These are phyloP conservation scores for Diplosphaera chodatii DNA, from an alignment of 139 green algal genomes.

Conservation along the genomic window DNA sequence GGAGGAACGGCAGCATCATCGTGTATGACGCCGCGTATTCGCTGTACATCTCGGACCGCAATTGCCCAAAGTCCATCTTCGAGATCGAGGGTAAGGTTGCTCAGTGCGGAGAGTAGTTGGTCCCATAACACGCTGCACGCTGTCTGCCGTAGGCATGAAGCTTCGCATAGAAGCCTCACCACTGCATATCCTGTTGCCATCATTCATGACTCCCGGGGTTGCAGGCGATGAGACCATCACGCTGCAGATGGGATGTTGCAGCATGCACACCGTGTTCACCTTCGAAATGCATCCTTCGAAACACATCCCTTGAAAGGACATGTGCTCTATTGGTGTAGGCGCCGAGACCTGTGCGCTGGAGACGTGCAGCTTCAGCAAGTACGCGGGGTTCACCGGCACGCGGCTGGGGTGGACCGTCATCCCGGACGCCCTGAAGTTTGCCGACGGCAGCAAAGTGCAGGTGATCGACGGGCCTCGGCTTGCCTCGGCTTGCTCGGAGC, in stretches of 20 bases:
- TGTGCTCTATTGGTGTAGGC: slow-evolving; percentile 24
- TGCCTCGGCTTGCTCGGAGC: too few species aligned
- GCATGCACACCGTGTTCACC: too few species aligned
- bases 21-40: slow-evolving; percentile 98
- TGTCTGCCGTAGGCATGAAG: too few species aligned
- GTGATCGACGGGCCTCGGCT: too few species aligned
- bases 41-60: slow-evolving; percentile 88
- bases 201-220: too few species aligned
- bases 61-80: slow-evolving; percentile 94
- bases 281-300: too few species aligned
- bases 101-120: too few species aligned
- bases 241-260: too few species aligned
- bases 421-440: slow-evolving; percentile 67
- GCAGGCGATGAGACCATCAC: too few species aligned
- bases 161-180: too few species aligned
- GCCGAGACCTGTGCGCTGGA: slow-evolving; percentile 87
- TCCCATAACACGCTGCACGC: too few species aligned
- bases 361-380: slow-evolving; percentile 96
- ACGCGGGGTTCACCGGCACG: slow-evolving; percentile 87
- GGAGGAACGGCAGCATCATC: slow-evolving; percentile 80
- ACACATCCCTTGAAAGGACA: not conserved
- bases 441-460: slow-evolving; percentile 24
- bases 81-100: slow-evolving; percentile 76
- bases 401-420: slow-evolving; percentile 97
- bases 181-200: too few species aligned